Base-by-base conservation (phyloP, 73 alveolate species). In the Stentor coeruleus region DNA sequence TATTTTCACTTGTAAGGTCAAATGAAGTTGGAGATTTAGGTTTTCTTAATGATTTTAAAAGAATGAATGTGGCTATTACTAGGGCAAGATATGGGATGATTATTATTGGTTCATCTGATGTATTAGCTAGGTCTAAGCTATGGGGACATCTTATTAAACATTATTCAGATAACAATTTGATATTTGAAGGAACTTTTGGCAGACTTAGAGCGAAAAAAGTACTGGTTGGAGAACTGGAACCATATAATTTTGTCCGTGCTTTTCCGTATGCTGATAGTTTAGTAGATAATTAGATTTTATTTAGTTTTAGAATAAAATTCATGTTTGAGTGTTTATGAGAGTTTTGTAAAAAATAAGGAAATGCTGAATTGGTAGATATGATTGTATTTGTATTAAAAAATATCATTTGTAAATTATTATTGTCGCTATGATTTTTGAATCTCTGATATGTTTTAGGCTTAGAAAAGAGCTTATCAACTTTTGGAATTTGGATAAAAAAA, bases 41-140 rank as follows among this genome's bases (percentile, higher is more conserved):
- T 38, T 95, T 94, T 87, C 85, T 95, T 37, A 95, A 84, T 84
- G 99, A 95, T 86, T 84, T 86, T 59, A 92, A 98, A 82, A 94
- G 99, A 88, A 91, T 95, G 98, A 95, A 95, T 91, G 99, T 95
- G 3, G 97, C 98, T 55, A 72, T 95, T 37, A 90, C 98, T 11
- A 92, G 99, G 77, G 96, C 98, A 3, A 95, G 91, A 85, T 84
- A 86, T 38, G 89, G 93, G 30, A 84, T 95, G 74, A 87, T 89
- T 82, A 85, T 94, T 49, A 90, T 95, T 39, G 97, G 98, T 49
- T 94, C 93, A 90, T 49, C 28, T 49, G 20, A 49, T 11, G 20
- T 20, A 11, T 49, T 49, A 49, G 20, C 28, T 49, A 49, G 20
- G 20, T 11, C 66, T 6, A 49, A 49, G 20, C 66, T 49, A 11